Base-by-base conservation (phyloP, 352 stramenopile genomes). In the Phytopythium litorale region DNA sequence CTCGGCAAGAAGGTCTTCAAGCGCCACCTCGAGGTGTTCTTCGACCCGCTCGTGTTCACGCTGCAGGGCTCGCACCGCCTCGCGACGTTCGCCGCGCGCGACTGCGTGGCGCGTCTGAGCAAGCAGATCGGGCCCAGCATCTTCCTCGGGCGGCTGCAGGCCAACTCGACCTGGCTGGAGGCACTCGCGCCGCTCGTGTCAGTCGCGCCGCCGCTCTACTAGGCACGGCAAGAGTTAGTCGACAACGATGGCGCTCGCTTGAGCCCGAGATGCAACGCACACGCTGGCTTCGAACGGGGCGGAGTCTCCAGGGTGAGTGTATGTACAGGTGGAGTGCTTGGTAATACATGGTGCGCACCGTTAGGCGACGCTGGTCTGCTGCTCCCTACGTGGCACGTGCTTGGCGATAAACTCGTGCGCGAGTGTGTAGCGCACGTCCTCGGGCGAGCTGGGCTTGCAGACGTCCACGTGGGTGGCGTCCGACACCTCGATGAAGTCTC, bases 1-100 rank as follows among this genome's bases (percentile, higher is more conserved):
- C 79, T 96, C 2, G 85, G 85, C 58, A 96, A 96, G 75, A 79
- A 86, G 48, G 63, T 79, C 23, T 94, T 94, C 64, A 96, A 96
- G 76, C 80, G 84, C 33, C 79, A 92, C 55, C 60, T 96, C 5
- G 87, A 96, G 63, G 63, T 91, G 7, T 92, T 94, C 59, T 85
- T 96, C n/a, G 84, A 94, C 58, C 84, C 84, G 7, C 62, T 94
- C 42, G 79, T 88, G 46, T 91, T 94, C 66, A 94, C 84, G 35
- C 65, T 94, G 2, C 79, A 91, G 57, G 84, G 82, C 52, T 79
- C 81, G 9, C 75, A 82, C 60, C 84, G 84, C 35, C 66, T 94
- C 9, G 84, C 87, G 0, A 76, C 65, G 25, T 92, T 88, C n/a
- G 85, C 85, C 0, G 86, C 85, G 4, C 78, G 74, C 9, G 84